Conservation (phyloP, 768 basidiomycete genomes). For the Leccinum boreale region DNA sequence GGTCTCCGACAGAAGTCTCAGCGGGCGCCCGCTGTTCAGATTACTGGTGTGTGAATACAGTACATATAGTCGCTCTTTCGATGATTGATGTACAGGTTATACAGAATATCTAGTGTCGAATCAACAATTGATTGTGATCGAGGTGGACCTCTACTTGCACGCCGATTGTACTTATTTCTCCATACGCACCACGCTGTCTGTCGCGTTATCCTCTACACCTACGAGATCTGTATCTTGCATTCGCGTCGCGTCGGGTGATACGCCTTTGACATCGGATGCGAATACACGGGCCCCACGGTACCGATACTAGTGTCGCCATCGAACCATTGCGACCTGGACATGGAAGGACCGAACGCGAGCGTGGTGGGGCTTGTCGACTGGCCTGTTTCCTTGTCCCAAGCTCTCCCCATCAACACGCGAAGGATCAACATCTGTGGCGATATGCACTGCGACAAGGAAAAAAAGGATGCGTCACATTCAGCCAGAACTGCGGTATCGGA, state of each 20-base stretch:
- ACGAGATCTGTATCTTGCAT: background rate
- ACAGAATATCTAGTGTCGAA: background rate
- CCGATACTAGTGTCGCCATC: background rate
- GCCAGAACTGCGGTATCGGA: no score
- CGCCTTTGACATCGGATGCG: slow-evolving; percentile 1
- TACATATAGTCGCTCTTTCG: background rate
- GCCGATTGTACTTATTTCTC: background rate
- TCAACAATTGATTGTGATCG: background rate
- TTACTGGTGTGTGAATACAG: background rate
- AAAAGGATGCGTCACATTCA: background rate
- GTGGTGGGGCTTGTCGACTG: background rate
- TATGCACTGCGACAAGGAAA: slow-evolving; percentile 16
- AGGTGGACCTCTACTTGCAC: background rate
- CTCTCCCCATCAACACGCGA: slow-evolving; percentile 17
- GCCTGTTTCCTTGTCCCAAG: slow-evolving; percentile 8
- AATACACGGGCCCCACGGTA: background rate
- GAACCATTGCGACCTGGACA: background rate
- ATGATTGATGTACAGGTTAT: background rate
- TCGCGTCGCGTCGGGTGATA: background rate
- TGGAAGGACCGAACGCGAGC: slow-evolving; percentile 6
- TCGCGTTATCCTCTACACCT: background rate
- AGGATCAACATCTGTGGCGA: slow-evolving; percentile 28
- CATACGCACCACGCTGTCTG: background rate
- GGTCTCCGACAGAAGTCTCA: background rate
- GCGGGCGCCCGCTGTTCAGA: no score